Conservation (phyloP, 179 eudicot genomes). For the Silene coronaria region DNA sequence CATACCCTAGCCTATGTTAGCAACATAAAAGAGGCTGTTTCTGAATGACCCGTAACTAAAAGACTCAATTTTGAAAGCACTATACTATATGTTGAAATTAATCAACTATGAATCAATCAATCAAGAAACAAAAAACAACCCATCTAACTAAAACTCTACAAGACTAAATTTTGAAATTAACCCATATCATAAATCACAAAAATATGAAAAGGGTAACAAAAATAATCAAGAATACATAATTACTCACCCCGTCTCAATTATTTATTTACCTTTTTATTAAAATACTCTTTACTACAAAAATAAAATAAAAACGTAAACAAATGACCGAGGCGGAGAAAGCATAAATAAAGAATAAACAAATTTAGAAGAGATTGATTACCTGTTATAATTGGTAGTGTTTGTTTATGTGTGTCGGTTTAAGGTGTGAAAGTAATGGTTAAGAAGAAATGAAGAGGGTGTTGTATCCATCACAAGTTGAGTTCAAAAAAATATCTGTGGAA, state of each 20-base stretch:
- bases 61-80: not conserved
- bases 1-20: not conserved
- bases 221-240: not conserved
- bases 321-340: not conserved
- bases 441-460: conserved; percentile 11
- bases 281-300: not conserved
- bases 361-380: conserved; percentile 15
- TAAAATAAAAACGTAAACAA: no score
- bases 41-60: not conserved
- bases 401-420: not conserved
- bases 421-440: conserved; percentile 11
- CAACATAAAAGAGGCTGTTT: not conserved
- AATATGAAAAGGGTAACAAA: not conserved
- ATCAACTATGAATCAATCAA: not conserved
- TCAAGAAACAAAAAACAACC: not conserved
- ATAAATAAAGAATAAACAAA: not conserved
- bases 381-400: not conserved
- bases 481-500: conserved; percentile 32
- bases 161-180: not conserved
- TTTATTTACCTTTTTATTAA: not conserved
- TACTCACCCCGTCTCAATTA: not conserved
- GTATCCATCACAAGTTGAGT: not conserved
- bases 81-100: not conserved
- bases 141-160: not conserved
- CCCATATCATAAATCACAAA: not conserved